These are phyloP conservation scores for Bryoglossum gracile DNA, from an alignment of 495 filamentous ascomycete species.

Conservation along the genomic window DNA sequence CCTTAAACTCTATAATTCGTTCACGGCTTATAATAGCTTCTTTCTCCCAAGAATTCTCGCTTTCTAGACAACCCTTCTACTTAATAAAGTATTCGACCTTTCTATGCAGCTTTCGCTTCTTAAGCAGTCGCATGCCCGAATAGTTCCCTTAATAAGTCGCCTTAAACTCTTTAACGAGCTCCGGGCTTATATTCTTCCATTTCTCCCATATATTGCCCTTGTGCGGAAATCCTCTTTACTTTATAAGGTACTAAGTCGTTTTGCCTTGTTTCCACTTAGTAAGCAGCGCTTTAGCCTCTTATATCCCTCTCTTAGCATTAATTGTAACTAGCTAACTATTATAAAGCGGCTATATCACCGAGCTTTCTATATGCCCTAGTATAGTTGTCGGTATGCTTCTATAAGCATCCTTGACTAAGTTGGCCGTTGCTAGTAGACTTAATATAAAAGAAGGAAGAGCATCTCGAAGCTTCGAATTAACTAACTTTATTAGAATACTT, in stretches of 20 bases:
- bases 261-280: slow-evolving; percentile 22
- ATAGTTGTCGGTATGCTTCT: background rate
- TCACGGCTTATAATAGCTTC: slow-evolving; percentile 19
- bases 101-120: slow-evolving; percentile 1
- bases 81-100: slow-evolving; percentile 13
- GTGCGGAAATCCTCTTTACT: slow-evolving; percentile 20
- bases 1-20: slow-evolving; percentile 21
- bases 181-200: slow-evolving; percentile 14
- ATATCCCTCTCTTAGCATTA: slow-evolving; percentile 12
- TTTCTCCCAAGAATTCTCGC: slow-evolving; percentile 21
- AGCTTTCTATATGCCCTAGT: slow-evolving; percentile 7
- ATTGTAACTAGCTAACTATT: slow-evolving; percentile 10
- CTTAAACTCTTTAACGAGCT: slow-evolving; percentile 19
- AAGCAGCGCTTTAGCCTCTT: slow-evolving; percentile 20
- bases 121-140: slow-evolving; percentile 9
- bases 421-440: slow-evolving; percentile 2
- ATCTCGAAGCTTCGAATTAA: slow-evolving; percentile 19
- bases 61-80: slow-evolving; percentile 17
- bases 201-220: slow-evolving; percentile 16
- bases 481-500: slow-evolving; percentile 14
- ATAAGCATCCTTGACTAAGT: background rate
- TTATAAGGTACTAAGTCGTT: slow-evolving; percentile 17
- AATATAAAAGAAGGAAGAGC: slow-evolving; percentile 10
- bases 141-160: slow-evolving; percentile 17
- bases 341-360: slow-evolving; percentile 13